Evolutionary conservation across 1,139 yeast genomes (phyloP).

Genomic region (Candida sanyaensis): DNA sequence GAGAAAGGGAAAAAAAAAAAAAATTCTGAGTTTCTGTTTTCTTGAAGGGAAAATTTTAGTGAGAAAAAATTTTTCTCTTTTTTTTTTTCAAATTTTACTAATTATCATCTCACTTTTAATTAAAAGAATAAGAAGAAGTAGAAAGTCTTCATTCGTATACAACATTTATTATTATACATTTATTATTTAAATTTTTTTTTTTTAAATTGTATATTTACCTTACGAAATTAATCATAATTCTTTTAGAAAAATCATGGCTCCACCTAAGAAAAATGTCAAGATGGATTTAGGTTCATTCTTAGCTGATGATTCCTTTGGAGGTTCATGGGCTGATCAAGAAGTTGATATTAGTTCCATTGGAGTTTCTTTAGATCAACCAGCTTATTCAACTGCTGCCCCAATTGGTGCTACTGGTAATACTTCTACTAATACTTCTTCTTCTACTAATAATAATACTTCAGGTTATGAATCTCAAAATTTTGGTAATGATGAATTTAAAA

Average conservation of each 20-base stretch:
- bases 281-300: constrained; percentile 55
- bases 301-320: constrained; percentile 49
- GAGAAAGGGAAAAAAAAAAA: too few relatives aligned
- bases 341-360: constrained; percentile 57
- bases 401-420: constrained; percentile 9
- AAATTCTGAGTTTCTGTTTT: too few relatives aligned
- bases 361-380: constrained; percentile 33
- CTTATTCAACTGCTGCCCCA: constrained; percentile 28
- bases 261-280: constrained; percentile 47
- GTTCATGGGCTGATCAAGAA: constrained; percentile 64
- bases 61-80: too few relatives aligned
- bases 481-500: constrained; percentile 17
- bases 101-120: too few relatives aligned
- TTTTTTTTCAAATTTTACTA: too few relatives aligned
- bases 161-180: too few relatives aligned
- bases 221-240: constrained; percentile 8
- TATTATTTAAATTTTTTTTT: neutral
- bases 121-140: too few relatives aligned
- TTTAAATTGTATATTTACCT: neutral
- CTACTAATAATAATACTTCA: constrained; percentile 9
- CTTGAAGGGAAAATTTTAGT: too few relatives aligned
- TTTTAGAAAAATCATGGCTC: constrained; percentile 30
- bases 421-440: too few relatives aligned
- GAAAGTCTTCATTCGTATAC: too few relatives aligned
- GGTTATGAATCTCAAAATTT: constrained; percentile 8